Conservation (phyloP, 441 rosid species). For the Isatis lusitanica region DNA sequence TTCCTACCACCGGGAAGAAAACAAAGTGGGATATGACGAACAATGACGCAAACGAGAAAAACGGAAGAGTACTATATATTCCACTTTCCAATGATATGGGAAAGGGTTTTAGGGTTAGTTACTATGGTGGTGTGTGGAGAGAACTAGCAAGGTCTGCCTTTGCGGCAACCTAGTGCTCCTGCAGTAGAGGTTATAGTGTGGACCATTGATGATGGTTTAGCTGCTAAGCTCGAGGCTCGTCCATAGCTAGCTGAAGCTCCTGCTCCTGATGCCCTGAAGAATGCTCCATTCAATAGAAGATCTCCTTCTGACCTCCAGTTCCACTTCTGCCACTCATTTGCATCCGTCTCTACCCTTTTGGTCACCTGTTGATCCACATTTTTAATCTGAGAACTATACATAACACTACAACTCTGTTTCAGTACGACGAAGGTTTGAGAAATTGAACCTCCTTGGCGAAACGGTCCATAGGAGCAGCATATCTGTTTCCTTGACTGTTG, state of each 20-base stretch:
- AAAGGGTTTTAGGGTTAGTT: constrained; percentile 11
- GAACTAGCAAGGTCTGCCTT: constrained; percentile 57
- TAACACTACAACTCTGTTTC: background rate
- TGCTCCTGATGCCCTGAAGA: constrained; percentile 82
- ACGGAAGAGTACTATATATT: constrained; percentile 19
- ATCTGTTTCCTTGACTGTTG: constrained; percentile 97
- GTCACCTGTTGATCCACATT: constrained; percentile 62
- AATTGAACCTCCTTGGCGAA: constrained; percentile 79
- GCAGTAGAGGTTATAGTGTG: constrained; percentile 71
- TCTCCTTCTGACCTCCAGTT: constrained; percentile 97
- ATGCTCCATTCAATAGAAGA: constrained; percentile 82
- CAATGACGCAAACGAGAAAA: background rate
- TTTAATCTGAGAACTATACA: background rate
- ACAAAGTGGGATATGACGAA: constrained; percentile 21
- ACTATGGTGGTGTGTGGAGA: constrained; percentile 13
- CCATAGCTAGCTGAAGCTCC: constrained; percentile 74
- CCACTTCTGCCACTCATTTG: constrained; percentile 68
- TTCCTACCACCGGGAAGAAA: constrained; percentile 21
- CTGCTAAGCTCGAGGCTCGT: constrained; percentile 89
- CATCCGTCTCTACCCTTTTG: constrained; percentile 73
- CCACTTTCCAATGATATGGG: constrained; percentile 24
- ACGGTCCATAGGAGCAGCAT: constrained; percentile 71
- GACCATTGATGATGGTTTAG: constrained; percentile 85
- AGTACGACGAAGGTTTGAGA: background rate
- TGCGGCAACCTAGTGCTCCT: constrained; percentile 72